A percentile compares a stretch with the other conserved stretches of the same genome.
These are phyloP conservation scores for Pharus latifolius DNA, from an alignment of 176 grass and related monocot genomes.

Conservation along the genomic window DNA sequence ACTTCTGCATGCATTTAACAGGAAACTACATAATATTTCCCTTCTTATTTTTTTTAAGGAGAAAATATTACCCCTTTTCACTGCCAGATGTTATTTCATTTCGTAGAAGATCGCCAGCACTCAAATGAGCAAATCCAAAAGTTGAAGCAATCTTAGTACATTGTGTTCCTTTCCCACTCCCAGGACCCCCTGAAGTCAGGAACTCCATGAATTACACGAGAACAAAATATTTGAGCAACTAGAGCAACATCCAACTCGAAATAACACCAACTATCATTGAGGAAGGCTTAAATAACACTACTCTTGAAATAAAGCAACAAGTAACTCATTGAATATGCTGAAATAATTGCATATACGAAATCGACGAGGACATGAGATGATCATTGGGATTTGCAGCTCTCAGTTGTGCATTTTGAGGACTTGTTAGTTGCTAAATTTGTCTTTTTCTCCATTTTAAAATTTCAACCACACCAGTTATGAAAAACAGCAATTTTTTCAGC, in stretches of 20 bases:
- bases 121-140: constrained; percentile 81
- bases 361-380: too few relatives aligned
- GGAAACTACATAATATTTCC: not conserved
- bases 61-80: constrained; percentile 50
- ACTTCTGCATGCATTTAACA: not conserved
- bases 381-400: too few relatives aligned
- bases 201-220: not conserved
- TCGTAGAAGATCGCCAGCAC: constrained; percentile 75
- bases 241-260: not conserved
- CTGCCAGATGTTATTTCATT: constrained; percentile 64
- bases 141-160: constrained; percentile 75
- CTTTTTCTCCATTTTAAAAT: too few relatives aligned
- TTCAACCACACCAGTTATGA: too few relatives aligned
- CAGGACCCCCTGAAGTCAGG: constrained; percentile 48
- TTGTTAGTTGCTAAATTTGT: too few relatives aligned
- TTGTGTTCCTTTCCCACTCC: constrained; percentile 94
- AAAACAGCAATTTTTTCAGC: too few relatives aligned
- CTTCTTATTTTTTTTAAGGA: too few relatives aligned
- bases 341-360: too few relatives aligned
- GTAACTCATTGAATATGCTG: too few relatives aligned
- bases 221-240: not conserved
- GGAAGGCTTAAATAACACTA: not conserved
- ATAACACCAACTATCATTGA: not conserved
- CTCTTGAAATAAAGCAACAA: too few relatives aligned
- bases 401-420: too few relatives aligned